A percentile compares a stretch with the other conserved stretches of the same genome.
Conservation (phyloP, 352 stramenopile genomes). For the Globisporangium nodosum region DNA sequence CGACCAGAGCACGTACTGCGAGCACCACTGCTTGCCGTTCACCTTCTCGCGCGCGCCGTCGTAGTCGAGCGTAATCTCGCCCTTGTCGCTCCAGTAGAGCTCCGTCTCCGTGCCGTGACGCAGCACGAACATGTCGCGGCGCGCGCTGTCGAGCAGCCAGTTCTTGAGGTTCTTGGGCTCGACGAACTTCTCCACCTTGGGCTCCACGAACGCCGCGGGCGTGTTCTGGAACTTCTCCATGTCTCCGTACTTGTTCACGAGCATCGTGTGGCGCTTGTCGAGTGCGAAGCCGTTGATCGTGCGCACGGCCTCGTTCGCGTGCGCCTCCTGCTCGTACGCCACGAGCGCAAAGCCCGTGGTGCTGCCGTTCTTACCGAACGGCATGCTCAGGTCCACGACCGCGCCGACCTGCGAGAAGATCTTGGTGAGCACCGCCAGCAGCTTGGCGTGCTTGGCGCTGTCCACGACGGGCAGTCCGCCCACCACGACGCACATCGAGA, state of each 20-base stretch:
- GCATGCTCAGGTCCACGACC: conserved; percentile 79
- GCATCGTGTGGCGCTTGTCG: conserved; percentile 96
- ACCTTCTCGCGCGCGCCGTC: conserved; percentile 94
- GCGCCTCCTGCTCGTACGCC: conserved; percentile 70
- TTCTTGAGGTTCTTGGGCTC: conserved; percentile 91
- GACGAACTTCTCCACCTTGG: conserved; percentile 83
- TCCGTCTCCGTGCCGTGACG: conserved; percentile 95
- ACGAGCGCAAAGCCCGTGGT: conserved; percentile 81
- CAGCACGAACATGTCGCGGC: conserved; percentile 94
- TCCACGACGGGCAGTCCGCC: conserved; percentile 73
- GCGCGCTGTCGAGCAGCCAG: conserved; percentile 90
- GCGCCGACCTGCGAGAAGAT: conserved; percentile 80
- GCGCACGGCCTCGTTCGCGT: conserved; percentile 73
- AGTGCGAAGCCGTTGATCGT: conserved; percentile 88
- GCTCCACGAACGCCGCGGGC: conserved; percentile 66
- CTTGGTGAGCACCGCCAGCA: conserved; percentile 81
- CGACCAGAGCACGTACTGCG: conserved; percentile 97
- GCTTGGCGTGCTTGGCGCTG: conserved; percentile 75
- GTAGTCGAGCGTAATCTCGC: conserved; percentile 90
- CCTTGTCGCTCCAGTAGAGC: conserved; percentile 95
- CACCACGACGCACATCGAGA: conserved; percentile 74
- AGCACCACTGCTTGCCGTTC: conserved; percentile 96
- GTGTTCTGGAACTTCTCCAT: conserved; percentile 77
- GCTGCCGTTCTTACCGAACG: conserved; percentile 42
- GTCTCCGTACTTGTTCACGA: conserved; percentile 91